phyloP scores from a whole-genome alignment of 768 basidiomycete genomes.

The Trametes elegans region DNA sequence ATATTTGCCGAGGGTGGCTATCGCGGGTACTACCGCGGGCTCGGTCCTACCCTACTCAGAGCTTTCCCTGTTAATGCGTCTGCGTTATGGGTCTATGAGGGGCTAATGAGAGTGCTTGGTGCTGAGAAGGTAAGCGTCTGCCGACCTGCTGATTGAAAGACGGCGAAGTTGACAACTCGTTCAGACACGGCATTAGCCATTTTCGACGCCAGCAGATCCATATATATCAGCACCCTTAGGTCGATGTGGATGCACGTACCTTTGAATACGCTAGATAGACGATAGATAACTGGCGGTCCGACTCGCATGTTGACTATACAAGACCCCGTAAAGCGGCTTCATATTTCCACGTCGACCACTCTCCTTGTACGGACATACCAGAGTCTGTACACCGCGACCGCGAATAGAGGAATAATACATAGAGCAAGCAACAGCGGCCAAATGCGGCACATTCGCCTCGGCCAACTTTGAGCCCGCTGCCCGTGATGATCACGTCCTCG shows the following conservation, averaged over 20 bases:
- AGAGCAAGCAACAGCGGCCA: conserved; percentile 7
- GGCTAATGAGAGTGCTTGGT: conserved; percentile 59
- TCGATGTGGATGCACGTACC: too few species aligned
- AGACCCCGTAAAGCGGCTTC: not conserved
- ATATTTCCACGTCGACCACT: not conserved
- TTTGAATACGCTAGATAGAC: too few species aligned
- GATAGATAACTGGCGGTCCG: not conserved
- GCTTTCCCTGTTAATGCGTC: conserved; percentile 81
- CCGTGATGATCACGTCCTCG: not conserved
- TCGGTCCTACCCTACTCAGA: conserved; percentile 64
- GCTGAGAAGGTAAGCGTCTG: conserved; percentile 56
- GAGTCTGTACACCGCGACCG: conserved; percentile 2
- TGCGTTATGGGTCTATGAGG: conserved; percentile 78
- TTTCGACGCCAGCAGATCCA: not conserved
- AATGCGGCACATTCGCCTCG: not conserved
- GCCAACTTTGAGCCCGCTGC: not conserved
- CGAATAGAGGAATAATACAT: conserved; percentile 10
- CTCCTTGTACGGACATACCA: conserved; percentile 12
- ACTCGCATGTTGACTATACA: not conserved
- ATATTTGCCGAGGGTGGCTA: conserved; percentile 55
- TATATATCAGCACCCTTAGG: too few species aligned
- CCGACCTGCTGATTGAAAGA: not conserved
- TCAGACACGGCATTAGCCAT: conserved; percentile 46
- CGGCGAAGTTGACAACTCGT: not conserved
- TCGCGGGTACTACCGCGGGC: conserved; percentile 61